A percentile compares a stretch with the other conserved stretches of the same genome.
phyloP scores from a whole-genome alignment of 306 rosid species.

The Quercus berberidifolia region DNA sequence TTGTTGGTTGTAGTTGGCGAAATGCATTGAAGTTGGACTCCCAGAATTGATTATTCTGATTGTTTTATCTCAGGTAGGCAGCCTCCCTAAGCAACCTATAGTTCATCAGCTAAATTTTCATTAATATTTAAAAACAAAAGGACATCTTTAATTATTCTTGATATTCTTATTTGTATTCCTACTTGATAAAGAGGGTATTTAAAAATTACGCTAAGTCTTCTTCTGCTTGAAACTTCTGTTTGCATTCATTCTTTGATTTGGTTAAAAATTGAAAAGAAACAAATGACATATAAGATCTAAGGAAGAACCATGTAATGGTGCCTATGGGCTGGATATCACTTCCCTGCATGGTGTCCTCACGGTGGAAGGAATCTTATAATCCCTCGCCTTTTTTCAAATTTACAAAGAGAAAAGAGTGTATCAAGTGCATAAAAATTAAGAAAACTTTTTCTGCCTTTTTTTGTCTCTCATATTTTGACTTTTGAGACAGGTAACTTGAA shows the following conservation, averaged over 20 bases:
- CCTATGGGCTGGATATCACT: background rate
- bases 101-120: background rate
- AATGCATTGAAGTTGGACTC: constrained; percentile 89
- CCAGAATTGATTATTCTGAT: constrained; percentile 69
- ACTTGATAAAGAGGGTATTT: background rate
- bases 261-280: background rate
- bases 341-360: background rate
- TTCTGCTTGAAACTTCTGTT: background rate
- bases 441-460: background rate
- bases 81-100: constrained; percentile 9
- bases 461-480: background rate
- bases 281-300: background rate
- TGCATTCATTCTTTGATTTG: constrained; percentile 6
- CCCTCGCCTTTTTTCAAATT: background rate
- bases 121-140: background rate
- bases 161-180: background rate
- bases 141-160: background rate
- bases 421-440: background rate
- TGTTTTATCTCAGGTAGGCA: constrained; percentile 65
- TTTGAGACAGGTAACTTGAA: background rate
- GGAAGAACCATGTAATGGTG: background rate
- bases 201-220: background rate
- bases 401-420: background rate
- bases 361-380: background rate
- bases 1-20: constrained; percentile 61